These are phyloP conservation scores for Eucalyptus globulus DNA, from an alignment of 345 rosid species.

Conservation along the genomic window DNA sequence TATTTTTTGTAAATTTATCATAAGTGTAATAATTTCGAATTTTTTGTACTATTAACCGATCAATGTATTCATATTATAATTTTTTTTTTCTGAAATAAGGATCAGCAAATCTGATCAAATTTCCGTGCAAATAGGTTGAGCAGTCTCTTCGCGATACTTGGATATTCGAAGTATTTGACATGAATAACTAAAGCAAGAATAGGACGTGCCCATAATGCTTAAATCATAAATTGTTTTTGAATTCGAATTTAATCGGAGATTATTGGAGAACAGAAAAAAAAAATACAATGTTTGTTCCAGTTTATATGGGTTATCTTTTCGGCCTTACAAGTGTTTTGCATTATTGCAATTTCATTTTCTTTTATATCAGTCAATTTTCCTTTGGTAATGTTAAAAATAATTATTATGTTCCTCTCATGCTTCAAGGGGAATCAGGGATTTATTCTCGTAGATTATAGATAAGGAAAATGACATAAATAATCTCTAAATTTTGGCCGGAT, in stretches of 20 bases:
- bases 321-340: neutral
- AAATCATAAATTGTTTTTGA: no score
- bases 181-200: neutral
- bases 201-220: neutral
- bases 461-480: no score
- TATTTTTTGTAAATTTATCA: no score
- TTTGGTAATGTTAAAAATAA: neutral
- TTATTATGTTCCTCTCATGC: neutral
- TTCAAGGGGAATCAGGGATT: neutral
- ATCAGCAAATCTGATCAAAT: neutral
- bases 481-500: accelerated
- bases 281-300: neutral
- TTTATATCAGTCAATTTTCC: neutral
- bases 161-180: neutral
- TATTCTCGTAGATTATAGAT: neutral
- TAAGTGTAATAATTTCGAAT: no score
- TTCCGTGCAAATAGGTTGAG: neutral
- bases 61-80: neutral
- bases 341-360: neutral
- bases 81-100: neutral
- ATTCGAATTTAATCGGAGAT: neutral
- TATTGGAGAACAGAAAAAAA: neutral
- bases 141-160: neutral
- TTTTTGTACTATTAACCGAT: no score
- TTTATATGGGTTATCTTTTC: neutral